Base-by-base conservation (phyloP, 2,329 filamentous ascomycete genomes). In the Fusarium odoratissimum region DNA sequence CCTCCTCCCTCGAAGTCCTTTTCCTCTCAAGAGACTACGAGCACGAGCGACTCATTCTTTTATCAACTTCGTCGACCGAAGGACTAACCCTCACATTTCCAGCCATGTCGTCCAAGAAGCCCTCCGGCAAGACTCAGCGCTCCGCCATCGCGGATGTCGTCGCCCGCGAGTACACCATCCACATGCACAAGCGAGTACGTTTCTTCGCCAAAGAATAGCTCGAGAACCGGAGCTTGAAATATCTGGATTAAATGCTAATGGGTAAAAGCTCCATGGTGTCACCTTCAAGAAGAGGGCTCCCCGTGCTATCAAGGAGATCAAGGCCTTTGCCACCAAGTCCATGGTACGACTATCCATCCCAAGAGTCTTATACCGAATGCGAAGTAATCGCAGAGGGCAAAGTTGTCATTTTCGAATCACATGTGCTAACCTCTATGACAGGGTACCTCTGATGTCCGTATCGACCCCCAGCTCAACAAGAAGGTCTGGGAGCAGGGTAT, bases 211-310 rank as follows among this genome's bases (percentile, higher is more conserved):
- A 19, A 67, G 14, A 51, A 46, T 55, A 68, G 66, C 72, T 65
- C 60, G 54, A 64, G 21, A 46, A 69, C 37, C 14, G 59, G 62
- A 72, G 63, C 57, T 67, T 35, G 35, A 59, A 41, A 42, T 52
- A 12, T 51, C 28, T 52, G 41, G 63, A 64, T 48, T 31, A 74
- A 66, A 62, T 63, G 65, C 71, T 75, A 51, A 75, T 58, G 51
- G 70, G 61, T 74, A 64, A 68, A 77, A 98, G 96, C 89, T 98
- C 84, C 95, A 98, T 88, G 96, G 96, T 87, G 93, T 96, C 78
- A 91, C 90, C 85, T 99, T 99, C 95, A 99, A 99, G 93, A 98
- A 99, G 94, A 91, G 96, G 85, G 97, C 97, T 85, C 96, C 96
- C 85, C 91, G 91, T 83, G 96, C 96, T 83, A 97, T 99, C 90